Conservation (phyloP, 2,329 filamentous ascomycete genomes). For the Colletotrichum plurivorum region DNA sequence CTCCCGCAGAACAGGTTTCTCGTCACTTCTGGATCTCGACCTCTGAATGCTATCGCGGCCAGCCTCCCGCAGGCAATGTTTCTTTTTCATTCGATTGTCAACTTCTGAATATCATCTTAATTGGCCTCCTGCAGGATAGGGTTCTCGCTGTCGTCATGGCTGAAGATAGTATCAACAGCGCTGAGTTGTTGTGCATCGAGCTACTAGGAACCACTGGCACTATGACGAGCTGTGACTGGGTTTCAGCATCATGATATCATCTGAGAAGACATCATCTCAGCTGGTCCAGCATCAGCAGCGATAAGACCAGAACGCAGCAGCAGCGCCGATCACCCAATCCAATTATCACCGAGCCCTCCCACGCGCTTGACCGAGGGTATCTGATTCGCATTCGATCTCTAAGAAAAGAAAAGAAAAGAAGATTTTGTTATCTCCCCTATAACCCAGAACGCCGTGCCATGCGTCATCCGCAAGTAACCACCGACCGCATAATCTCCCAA, state of each 20-base stretch:
- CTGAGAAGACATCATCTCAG: too few relatives aligned
- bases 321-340: not conserved
- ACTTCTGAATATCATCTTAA: not conserved
- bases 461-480: conserved; percentile 26
- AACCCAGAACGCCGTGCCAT: conserved; percentile 43
- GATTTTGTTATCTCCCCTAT: conserved; percentile 13
- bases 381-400: conserved; percentile 35
- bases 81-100: too few relatives aligned
- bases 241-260: too few relatives aligned
- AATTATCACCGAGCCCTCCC: not conserved
- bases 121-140: not conserved
- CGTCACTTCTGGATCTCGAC: too few relatives aligned
- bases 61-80: not conserved
- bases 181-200: not conserved
- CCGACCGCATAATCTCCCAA: not conserved
- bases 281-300: too few relatives aligned
- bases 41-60: not conserved
- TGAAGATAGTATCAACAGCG: not conserved
- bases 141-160: not conserved
- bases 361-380: conserved; percentile 26
- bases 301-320: not conserved
- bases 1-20: not conserved
- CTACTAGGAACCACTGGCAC: not conserved
- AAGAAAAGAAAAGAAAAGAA: conserved; percentile 13
- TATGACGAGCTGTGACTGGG: too few relatives aligned